Base-by-base conservation (phyloP, 2,329 filamentous ascomycete genomes). In the Aspergillus calidoustus region DNA sequence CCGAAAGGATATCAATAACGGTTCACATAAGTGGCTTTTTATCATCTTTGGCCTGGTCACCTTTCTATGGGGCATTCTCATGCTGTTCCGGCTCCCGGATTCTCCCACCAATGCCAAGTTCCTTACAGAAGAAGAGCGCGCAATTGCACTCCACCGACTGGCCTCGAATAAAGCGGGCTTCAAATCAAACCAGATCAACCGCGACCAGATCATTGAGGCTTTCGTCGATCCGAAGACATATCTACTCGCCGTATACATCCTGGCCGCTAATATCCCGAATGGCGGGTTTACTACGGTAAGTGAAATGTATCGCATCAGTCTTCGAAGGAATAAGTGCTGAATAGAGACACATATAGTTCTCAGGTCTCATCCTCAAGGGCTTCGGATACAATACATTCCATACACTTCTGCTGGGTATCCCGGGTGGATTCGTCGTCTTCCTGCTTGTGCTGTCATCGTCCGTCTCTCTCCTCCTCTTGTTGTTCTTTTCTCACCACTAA, bases 111-210 rank as follows among this genome's bases (percentile, higher is more conserved):
- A 65, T 43, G 71, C 71, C 1, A 62, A 57, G 7, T 72, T 71
- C 31, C 67, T 74, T 9, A 68, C 64, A 0, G 62, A 69, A 4
- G 63, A 66, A 46, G 67, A 72, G 58, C 62, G 60, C 17, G 38
- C 53, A 15, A 68, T 70, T 28, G 71, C 71, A 2, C 53, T 66
- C 1, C 66, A 69, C 28, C 62, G 71, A 3, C 46, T 73, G 28
- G 66, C 63, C 28, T 59, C 63, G 7, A 73, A 73, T 19, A 59
- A 69, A 23, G 67, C 69, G 2, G 71, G 71, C 2, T 68, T 64
- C 47, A 72, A 72, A 43, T 82, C 80, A 59, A 79, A 74, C 1
- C 72, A 79, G 25, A 77, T 80, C 64, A 81, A 83, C 57, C 61
- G 68, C 11, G 25, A 51, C 60, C 79, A 82, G 63, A 59, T 73